Evolutionary conservation across 306 rosid species (phyloP).

Genomic region (Vicia faba): DNA sequence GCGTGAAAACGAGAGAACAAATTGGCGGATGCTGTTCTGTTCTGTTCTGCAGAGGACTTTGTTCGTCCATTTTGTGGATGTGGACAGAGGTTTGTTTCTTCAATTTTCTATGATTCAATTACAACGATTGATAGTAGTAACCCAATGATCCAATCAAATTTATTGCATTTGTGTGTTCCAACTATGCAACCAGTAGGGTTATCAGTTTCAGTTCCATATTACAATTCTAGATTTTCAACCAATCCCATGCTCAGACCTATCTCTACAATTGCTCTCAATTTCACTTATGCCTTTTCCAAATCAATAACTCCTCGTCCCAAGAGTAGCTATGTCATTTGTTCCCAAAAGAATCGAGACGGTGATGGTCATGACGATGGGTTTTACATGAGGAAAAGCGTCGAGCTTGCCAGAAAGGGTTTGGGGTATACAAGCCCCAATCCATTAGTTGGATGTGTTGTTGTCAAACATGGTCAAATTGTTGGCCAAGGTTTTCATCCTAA

Average conservation of each 20-base stretch:
- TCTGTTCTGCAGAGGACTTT: too few species aligned
- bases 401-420: constrained; percentile 70
- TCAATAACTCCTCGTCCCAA: constrained; percentile 29
- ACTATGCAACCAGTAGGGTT: constrained; percentile 34
- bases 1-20: too few species aligned
- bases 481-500: constrained; percentile 94
- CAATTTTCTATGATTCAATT: too few species aligned
- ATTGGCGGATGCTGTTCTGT: too few species aligned
- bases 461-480: constrained; percentile 68
- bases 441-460: constrained; percentile 89
- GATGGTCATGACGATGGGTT: constrained; percentile 61
- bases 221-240: constrained; percentile 32
- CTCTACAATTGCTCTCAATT: constrained; percentile 4
- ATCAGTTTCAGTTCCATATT: constrained; percentile 23
- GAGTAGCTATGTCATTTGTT: constrained; percentile 33
- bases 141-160: background rate
- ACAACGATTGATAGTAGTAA: too few species aligned
- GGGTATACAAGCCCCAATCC: constrained; percentile 94
- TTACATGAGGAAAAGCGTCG: constrained; percentile 76
- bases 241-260: too few species aligned
- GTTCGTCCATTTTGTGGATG: too few species aligned
- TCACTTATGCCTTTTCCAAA: constrained; percentile 35
- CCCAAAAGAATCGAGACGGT: background rate
- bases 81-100: too few species aligned
- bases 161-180: too few species aligned